Percentiles rank a stretch among this genome's conserved stretches.
Evolutionary conservation across 352 stramenopile genomes (phyloP).

Genomic region (Pythium myriotylum): DNA sequence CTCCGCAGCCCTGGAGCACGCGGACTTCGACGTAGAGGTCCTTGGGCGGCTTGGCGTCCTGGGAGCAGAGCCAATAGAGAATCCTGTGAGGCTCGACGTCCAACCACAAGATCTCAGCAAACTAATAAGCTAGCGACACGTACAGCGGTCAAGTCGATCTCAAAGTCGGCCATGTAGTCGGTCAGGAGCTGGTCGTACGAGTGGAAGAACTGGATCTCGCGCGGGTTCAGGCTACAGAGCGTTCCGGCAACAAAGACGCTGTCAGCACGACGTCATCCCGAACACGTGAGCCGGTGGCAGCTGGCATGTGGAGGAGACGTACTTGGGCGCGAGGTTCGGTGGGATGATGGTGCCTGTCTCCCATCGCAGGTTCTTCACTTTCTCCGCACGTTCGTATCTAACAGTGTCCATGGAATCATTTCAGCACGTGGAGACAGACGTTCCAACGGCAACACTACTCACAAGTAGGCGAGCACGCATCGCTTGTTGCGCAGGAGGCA

Average conservation of each 20-base stretch:
- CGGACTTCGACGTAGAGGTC: slow-evolving; percentile 91
- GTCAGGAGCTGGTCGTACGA: slow-evolving; percentile 91
- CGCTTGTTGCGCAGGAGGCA: slow-evolving; percentile 91
- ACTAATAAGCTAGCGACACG: too few species aligned
- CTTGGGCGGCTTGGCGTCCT: slow-evolving; percentile 89
- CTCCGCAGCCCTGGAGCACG: slow-evolving; percentile 85
- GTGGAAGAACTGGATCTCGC: slow-evolving; percentile 91
- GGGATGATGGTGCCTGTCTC: slow-evolving; percentile 90
- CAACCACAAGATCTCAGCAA: not conserved
- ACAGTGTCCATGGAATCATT: not conserved
- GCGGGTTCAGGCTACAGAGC: slow-evolving; percentile 63
- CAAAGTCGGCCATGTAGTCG: slow-evolving; percentile 89
- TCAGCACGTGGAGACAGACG: not conserved
- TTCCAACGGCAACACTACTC: not conserved
- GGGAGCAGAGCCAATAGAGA: not conserved
- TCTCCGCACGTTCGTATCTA: slow-evolving; percentile 77
- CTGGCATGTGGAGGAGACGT: slow-evolving; percentile 9
- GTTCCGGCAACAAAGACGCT: not conserved
- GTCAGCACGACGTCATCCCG: not conserved
- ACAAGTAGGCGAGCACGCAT: slow-evolving; percentile 88
- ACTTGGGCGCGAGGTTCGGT: slow-evolving; percentile 70
- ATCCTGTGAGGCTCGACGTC: too few species aligned
- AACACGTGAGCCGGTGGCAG: not conserved
- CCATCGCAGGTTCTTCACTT: slow-evolving; percentile 90
- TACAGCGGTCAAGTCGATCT: slow-evolving; percentile 85